Base-by-base conservation (phyloP, 257 asterid species). In the Agastache rugosa region DNA sequence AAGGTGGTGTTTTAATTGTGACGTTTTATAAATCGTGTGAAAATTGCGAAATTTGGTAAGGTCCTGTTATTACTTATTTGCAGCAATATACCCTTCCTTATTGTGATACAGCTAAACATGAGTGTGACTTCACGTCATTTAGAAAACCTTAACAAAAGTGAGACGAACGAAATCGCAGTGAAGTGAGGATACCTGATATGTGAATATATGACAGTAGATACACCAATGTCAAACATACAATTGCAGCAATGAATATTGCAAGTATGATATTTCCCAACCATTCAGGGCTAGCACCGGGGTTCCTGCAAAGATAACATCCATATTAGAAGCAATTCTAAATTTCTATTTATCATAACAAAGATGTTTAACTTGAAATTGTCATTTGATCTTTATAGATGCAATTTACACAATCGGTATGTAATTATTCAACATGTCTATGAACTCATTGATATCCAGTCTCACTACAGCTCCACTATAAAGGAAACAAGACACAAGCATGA, bases 131-230 rank as follows among this genome's bases (percentile, higher is more conserved):
- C 48, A 53, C 3, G 53, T 58, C 74, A 39, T 3, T 29, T 39
- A 60, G 41, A 37, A 23, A 35, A 63, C 48, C 34, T n/a, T 9
- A 45, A 54, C 74, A 54, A 47, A 29, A 68, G 8, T 23, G 16
- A 79, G 64, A 39, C 55, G 31, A 70, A 42, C 63, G 39, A 34
- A 70, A 62, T 9, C 7, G 56, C 37, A 23, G 77, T 39, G 54
- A 1, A 74, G 53, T 23, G 62, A 74, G 75, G 3, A 53, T 71
- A 92, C 99, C 99, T 85, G 99, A 95, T 70, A 90, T 87, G 81
- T 95, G 99, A 82, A 86, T 79, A 80, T 95, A 95, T 29, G 98
- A 89, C 63, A 95, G 81, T 54, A 92, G 93, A 85, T 95, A 85
- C 73, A 92, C 97, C 80, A 88, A 54, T 6, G 89, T 82, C 85